Base-by-base conservation (phyloP, 768 basidiomycete species). In the Dentipellis sp. region DNA sequence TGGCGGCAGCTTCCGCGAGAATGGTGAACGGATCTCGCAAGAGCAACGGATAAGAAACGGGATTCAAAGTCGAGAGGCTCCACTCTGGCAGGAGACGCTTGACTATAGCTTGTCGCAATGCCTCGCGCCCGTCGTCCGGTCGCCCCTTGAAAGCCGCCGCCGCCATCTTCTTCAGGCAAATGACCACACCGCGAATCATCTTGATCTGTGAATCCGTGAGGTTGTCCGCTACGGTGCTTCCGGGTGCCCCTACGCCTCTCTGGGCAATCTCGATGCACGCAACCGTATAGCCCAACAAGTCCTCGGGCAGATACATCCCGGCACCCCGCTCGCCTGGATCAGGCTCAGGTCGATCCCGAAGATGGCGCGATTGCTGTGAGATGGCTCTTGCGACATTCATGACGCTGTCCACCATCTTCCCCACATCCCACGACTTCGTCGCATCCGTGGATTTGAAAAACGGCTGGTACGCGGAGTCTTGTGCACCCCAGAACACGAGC, bases 31-130 rank as follows among this genome's bases (percentile, higher is more conserved):
- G 94, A 67, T 97, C 92, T 17, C 94, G 81, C 2, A 91, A 80
- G 12, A 98, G 82, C 0, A 97, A 73, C 1, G 94, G 94, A 54
- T 86, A 86, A 0, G 90, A 86, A 60, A 90, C 86, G 2, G 89
- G 85, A 4, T 85, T 88, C 56, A 92, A 75, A 1, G 91, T 87
- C 22, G 89, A 85, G 39, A 88, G 79, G 62, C 88, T 93, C 91
- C 92, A 94, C 69, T 95, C 93, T 0, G 94, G 92, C 36, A 95
- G 67, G 22, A 97, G 72, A 16, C 94, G 81, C 63, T 94, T 94
- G 71, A 95, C 84, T 63, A 97, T 86, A 0, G 88, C 88, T 59
- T 90, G 91, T 40, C 85, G 80, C 53, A 92, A 78, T 3, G 84
- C 83, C 56, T 89, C 86, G 40, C 81, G 77, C 3, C 88, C 88